Evolutionary conservation across 1,284 basidiomycete genomes (phyloP).

Genomic region (Agaricales sp.): DNA sequence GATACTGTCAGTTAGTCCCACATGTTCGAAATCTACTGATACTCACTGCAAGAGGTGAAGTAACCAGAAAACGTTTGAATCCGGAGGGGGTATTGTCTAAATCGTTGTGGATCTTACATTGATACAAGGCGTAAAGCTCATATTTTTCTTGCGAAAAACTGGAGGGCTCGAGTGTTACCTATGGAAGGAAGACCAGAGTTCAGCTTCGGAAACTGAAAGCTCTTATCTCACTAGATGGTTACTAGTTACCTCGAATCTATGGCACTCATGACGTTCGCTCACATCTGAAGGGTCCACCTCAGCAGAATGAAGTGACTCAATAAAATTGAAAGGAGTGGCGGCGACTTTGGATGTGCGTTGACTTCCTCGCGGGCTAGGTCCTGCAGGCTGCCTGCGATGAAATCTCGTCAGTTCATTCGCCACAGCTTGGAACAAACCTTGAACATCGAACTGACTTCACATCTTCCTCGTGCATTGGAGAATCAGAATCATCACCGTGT

Average conservation of each 20-base stretch:
- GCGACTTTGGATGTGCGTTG: constrained; percentile 14
- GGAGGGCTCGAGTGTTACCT: constrained; percentile 71
- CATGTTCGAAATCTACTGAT: neutral
- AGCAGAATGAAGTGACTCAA: constrained; percentile 7
- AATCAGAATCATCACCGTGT: constrained; percentile 32
- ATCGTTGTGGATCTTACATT: constrained; percentile 70
- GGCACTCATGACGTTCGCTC: constrained; percentile 14
- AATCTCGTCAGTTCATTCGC: neutral
- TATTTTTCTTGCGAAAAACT: constrained; percentile 76
- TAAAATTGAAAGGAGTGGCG: constrained; percentile 12
- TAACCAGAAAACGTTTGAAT: constrained; percentile 72
- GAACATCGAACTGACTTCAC: neutral
- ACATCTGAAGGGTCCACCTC: constrained; percentile 20
- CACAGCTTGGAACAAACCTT: neutral
- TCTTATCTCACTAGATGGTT: too few species aligned
- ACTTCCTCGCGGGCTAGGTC: neutral
- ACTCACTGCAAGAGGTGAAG: constrained; percentile 65
- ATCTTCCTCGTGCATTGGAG: neutral
- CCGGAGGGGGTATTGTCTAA: constrained; percentile 34
- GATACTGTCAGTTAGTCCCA: neutral
- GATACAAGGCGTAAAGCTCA: constrained; percentile 67
- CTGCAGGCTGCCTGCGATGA: too few species aligned
- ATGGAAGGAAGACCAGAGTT: constrained; percentile 4
- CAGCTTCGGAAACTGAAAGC: neutral
- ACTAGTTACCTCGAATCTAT: constrained; percentile 48